phyloP scores from a whole-genome alignment of 345 rosid species.

The Lagerstroemia speciosa region DNA sequence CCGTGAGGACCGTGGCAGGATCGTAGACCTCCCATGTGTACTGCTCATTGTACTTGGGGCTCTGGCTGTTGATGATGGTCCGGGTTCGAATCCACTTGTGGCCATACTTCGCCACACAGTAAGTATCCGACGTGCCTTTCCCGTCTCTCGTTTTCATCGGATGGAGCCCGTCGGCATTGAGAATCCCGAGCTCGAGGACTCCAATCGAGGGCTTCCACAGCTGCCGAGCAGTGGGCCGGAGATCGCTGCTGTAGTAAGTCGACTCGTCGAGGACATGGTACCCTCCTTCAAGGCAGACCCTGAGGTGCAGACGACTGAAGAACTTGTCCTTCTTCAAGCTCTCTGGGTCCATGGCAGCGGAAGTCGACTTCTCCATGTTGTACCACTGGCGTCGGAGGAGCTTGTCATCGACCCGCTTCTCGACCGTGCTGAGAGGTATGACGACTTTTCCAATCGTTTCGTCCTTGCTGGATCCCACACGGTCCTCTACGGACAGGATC shows the following conservation, averaged over 20 bases:
- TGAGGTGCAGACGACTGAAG: constrained; percentile 48
- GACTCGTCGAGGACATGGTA: constrained; percentile 95
- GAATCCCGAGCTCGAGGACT: constrained; percentile 71
- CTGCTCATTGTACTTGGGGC: constrained; percentile 88
- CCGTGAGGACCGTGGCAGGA: constrained; percentile 75
- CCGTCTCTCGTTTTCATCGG: constrained; percentile 71
- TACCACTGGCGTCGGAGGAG: constrained; percentile 44
- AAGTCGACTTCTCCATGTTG: constrained; percentile 41
- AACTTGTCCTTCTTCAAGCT: constrained; percentile 49
- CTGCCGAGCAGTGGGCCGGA: constrained; percentile 83
- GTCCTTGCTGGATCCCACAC: constrained; percentile 54
- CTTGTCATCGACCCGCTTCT: constrained; percentile 50
- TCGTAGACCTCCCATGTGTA: constrained; percentile 96
- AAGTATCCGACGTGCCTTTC: constrained; percentile 72
- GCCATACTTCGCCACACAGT: constrained; percentile 96
- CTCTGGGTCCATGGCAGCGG: constrained; percentile 39
- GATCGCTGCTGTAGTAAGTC: constrained; percentile 89
- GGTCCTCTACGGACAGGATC: constrained; percentile 58
- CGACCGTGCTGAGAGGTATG: constrained; percentile 39
- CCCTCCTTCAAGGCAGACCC: constrained; percentile 84
- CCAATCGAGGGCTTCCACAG: constrained; percentile 72
- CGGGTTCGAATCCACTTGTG: constrained; percentile 93
- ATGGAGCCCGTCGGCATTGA: constrained; percentile 56
- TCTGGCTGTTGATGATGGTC: constrained; percentile 54
- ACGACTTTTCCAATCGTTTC: constrained; percentile 50